phyloP scores from a whole-genome alignment of 306 rosid genomes.

The Ormosia semicastrata region DNA sequence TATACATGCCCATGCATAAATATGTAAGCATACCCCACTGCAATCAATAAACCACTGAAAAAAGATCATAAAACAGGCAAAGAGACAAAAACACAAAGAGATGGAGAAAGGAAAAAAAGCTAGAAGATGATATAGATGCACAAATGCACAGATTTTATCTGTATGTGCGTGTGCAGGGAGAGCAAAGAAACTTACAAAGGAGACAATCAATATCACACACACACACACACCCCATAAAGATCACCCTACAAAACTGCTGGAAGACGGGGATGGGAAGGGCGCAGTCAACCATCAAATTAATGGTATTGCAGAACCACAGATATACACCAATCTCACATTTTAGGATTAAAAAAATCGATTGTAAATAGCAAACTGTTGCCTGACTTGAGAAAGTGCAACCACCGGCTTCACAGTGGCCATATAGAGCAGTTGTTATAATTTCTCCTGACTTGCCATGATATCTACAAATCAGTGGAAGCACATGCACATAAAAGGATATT shows the following conservation, averaged over 20 bases:
- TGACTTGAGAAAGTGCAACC: conserved; percentile 86
- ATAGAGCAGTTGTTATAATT: conserved; percentile 83
- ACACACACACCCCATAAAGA: conserved; percentile 1
- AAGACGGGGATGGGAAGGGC: conserved; percentile 19
- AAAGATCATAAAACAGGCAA: not conserved
- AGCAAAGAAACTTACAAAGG: conserved; percentile 28
- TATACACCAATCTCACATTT: conserved; percentile 40
- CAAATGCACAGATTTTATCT: not conserved
- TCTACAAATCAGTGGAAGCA: conserved; percentile 94
- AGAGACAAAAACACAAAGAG: not conserved
- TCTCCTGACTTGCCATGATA: conserved; percentile 92
- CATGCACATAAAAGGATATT: conserved; percentile 81
- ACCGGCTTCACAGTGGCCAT: conserved; percentile 83
- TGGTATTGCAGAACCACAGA: conserved; percentile 43
- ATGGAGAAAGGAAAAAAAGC: not conserved
- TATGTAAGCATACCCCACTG: conserved; percentile 1
- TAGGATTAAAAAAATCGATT: conserved; percentile 30
- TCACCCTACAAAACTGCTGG: not conserved
- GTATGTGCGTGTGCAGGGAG: not conserved
- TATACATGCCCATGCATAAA: not conserved
- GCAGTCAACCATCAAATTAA: conserved; percentile 39
- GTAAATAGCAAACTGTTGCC: conserved; percentile 87
- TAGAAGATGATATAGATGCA: not conserved
- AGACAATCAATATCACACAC: conserved; percentile 17
- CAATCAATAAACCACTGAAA: conserved; percentile 11